Percentiles rank a stretch among this genome's conserved stretches.
Evolutionary conservation across 176 grass and related monocot species (phyloP).

Genomic region (Eragrostis curvula): DNA sequence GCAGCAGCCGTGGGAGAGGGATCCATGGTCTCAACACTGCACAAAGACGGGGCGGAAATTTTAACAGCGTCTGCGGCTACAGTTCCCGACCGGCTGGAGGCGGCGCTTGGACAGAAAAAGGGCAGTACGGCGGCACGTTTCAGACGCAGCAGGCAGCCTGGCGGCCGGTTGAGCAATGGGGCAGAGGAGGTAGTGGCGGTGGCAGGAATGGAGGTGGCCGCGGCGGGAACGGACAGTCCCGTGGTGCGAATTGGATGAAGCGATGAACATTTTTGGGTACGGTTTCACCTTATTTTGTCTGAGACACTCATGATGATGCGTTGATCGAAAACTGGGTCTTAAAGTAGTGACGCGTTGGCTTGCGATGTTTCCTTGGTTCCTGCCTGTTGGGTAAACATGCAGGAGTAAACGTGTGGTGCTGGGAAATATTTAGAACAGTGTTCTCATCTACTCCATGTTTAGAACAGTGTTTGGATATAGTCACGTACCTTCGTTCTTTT

Average conservation of each 20-base stretch:
- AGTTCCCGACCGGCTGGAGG: neutral
- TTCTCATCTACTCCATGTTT: too few relatives aligned
- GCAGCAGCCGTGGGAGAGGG: neutral
- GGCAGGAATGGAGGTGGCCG: neutral
- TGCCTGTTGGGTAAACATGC: too few relatives aligned
- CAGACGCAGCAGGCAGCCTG: slow-evolving; percentile 20
- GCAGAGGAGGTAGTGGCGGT: neutral
- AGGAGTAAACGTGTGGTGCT: too few relatives aligned
- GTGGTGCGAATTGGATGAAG: neutral
- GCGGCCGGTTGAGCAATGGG: slow-evolving; percentile 6
- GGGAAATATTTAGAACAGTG: too few relatives aligned
- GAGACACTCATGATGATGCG: neutral
- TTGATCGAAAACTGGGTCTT: too few relatives aligned
- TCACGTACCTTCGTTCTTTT: too few relatives aligned
- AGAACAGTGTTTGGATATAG: too few relatives aligned
- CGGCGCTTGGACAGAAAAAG: neutral
- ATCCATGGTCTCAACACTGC: neutral
- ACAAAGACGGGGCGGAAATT: neutral
- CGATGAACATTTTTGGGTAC: neutral
- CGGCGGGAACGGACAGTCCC: neutral
- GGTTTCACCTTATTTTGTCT: neutral
- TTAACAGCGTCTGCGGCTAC: neutral
- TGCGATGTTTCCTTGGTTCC: too few relatives aligned
- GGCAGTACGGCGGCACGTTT: neutral
- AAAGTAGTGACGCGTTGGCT: too few relatives aligned